These are phyloP conservation scores for Orbilia brochopaga DNA, from an alignment of 2,329 filamentous ascomycete species.

Conservation along the genomic window DNA sequence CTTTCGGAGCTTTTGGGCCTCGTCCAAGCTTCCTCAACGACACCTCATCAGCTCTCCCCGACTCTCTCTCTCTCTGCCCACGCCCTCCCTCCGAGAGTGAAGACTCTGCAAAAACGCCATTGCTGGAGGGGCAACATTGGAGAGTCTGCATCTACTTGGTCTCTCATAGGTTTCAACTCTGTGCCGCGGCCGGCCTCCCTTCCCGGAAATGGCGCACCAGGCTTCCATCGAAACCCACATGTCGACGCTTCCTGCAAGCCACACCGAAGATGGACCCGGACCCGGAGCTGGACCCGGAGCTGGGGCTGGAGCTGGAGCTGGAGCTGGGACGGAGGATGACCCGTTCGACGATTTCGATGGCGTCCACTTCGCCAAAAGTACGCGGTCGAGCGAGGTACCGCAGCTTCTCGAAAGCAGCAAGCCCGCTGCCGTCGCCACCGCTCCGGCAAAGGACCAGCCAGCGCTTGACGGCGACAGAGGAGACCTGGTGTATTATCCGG, in stretches of 20 bases:
- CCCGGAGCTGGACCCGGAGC: not conserved
- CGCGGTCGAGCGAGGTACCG: constrained; percentile 59
- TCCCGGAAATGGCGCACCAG: constrained; percentile 4
- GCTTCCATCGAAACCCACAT: not conserved
- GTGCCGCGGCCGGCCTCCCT: not conserved
- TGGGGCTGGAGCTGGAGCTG: constrained; percentile 32
- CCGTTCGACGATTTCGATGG: constrained; percentile 84
- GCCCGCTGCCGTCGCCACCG: constrained; percentile 32
- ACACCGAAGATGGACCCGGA: not conserved
- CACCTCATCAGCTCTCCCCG: not conserved
- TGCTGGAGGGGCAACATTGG: not conserved
- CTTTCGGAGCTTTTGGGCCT: not conserved
- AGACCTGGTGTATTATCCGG: constrained; percentile 85
- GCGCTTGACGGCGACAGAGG: constrained; percentile 49
- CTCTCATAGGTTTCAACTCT: not conserved
- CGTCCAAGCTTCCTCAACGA: not conserved
- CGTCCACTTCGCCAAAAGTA: constrained; percentile 68
- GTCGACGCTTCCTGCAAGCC: not conserved
- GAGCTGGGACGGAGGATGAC: constrained; percentile 54
- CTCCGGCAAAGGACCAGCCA: constrained; percentile 52
- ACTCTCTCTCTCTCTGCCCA: not conserved
- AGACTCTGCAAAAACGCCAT: not conserved
- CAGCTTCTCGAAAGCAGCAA: constrained; percentile 22
- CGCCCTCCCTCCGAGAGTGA: not conserved
- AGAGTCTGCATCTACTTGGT: not conserved